Evolutionary conservation across 2,329 filamentous ascomycete species (phyloP), one percentile per base, ranked within the genome.

Genomic region (Cucurbitaria berberidis): DNA sequence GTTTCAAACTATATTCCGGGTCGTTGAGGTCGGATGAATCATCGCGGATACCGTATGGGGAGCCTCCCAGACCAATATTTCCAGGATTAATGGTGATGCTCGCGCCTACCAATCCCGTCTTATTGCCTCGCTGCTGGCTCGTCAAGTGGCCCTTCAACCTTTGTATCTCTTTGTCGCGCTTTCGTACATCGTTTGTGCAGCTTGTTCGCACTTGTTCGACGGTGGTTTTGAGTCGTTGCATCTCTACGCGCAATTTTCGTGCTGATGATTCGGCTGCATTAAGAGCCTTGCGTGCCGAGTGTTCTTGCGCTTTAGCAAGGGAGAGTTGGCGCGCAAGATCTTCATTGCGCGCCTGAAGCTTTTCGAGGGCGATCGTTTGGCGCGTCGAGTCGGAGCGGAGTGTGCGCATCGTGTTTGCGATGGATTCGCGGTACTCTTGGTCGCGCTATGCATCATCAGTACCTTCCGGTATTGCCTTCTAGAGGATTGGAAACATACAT

Each of bases 151-250:
- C 89, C 80, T 97, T 98, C 59, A 99, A 80, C 35, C 87, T 87
- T 59, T 96, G 90, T 60, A 98, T 88, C 75, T 96, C 90, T 39
- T 91, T 82, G 70, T 99, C 95, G 36, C 93, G 86, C 69, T 96
- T 93, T 55, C 93, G 87, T 40, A 97, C 85, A 69, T 99, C 95
- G 62, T 91, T 96, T 44, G 91, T 88, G 74, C 93, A 98, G 59
- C 93, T 88, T 6, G 89, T 86, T 55, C 93, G 87, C 2, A 95
- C 89, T 74, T 98, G 93, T 26, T 89, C 84, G 2, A 96, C 86
- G 2, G 90, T 84, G 0, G 86, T 82, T 73, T 93, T 96, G 74
- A 93, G 86, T 45, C 89, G 87, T 21, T 85, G 82, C 60, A 93
- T 84, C 69, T 98, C 92, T 27, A 96, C 93, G 66, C 92, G 92